Evolutionary conservation across 2,329 filamentous ascomycete genomes (phyloP).

Genomic region (Trichoderma brevicompactum): DNA sequence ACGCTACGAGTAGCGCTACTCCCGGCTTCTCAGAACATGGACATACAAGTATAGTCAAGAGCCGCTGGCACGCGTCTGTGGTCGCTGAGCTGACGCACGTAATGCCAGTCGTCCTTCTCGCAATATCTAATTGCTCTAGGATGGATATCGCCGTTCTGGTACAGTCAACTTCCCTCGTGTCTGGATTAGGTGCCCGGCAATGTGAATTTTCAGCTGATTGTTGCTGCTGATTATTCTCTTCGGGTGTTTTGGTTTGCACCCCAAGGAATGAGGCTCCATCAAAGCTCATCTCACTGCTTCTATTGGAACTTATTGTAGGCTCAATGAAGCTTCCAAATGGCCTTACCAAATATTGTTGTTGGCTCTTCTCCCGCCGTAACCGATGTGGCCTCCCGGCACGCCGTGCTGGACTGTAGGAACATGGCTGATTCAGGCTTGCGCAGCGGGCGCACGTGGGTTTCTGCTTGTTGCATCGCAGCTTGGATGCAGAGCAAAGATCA

Average conservation of each 20-base stretch:
- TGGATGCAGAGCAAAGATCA: background rate
- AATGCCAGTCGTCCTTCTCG: background rate
- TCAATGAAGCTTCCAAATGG: background rate
- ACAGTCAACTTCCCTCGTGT: background rate
- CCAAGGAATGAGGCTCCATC: background rate
- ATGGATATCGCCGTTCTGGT: background rate
- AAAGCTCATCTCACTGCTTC: background rate
- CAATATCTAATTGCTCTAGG: background rate
- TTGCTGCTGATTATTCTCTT: background rate
- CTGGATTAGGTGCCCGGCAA: background rate
- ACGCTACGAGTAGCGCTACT: background rate
- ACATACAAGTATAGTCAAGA: background rate
- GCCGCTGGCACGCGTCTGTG: background rate
- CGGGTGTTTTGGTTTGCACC: background rate
- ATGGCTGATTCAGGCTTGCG: background rate
- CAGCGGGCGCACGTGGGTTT: background rate
- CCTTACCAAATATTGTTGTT: background rate
- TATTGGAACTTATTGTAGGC: background rate
- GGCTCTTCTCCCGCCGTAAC: background rate
- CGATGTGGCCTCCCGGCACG: background rate
- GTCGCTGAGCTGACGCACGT: background rate
- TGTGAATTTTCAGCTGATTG: background rate
- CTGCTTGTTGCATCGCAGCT: constrained; percentile 3
- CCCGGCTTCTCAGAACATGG: constrained; percentile 1
- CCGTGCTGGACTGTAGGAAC: constrained; percentile 5